These are phyloP conservation scores for Carex parvula DNA, from an alignment of 176 grass and related monocot species.

Conservation along the genomic window DNA sequence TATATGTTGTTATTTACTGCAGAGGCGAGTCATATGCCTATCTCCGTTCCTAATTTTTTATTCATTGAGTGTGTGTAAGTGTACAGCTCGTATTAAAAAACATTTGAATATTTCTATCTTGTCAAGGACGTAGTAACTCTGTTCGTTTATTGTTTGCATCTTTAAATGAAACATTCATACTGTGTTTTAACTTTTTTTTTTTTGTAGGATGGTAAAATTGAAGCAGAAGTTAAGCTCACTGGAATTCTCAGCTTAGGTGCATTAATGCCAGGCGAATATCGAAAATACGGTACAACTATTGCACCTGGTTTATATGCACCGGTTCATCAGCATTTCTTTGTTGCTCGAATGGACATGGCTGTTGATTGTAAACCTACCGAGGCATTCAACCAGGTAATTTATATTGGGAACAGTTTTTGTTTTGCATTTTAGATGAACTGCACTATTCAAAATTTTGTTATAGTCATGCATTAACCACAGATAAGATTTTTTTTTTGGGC, in stretches of 20 bases:
- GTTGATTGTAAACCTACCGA: slow-evolving; percentile 95
- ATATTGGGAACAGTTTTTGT: neutral
- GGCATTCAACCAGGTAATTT: slow-evolving; percentile 86
- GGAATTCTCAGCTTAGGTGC: slow-evolving; percentile 98
- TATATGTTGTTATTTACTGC: neutral
- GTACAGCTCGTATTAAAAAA: neutral
- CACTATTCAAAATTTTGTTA: neutral
- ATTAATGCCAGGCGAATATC: slow-evolving; percentile 86
- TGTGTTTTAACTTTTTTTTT: slow-evolving; percentile 20
- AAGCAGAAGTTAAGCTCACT: slow-evolving; percentile 97
- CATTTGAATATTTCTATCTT: neutral
- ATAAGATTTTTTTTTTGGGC: neutral
- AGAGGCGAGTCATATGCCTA: neutral
- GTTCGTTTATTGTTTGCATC: slow-evolving; percentile 1
- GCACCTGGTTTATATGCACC: slow-evolving; percentile 98
- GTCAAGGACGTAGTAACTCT: neutral
- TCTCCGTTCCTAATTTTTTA: neutral
- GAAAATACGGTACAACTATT: slow-evolving; percentile 98
- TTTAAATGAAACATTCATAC: slow-evolving; percentile 6
- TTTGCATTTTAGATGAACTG: neutral
- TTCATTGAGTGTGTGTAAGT: neutral
- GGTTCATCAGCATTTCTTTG: slow-evolving; percentile 99
- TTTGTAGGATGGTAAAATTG: slow-evolving; percentile 94
- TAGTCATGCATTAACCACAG: neutral
- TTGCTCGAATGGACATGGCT: slow-evolving; percentile 99